phyloP scores from a whole-genome alignment of 1,139 yeast genomes.

The Nakaseomyces nivariensis region DNA sequence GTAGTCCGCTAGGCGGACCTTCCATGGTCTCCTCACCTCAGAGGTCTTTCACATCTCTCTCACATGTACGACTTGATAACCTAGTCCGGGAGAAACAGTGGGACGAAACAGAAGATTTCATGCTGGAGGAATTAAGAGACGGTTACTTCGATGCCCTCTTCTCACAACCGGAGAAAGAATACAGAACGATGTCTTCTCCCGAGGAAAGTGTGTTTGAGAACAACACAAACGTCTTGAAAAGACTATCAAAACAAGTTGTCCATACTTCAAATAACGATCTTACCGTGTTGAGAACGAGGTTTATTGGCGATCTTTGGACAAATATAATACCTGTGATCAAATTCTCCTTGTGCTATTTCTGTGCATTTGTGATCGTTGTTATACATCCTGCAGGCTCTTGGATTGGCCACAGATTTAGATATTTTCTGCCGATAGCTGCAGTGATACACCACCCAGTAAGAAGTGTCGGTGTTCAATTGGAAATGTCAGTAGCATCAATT shows the following conservation, averaged over 20 bases:
- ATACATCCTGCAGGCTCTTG: slow-evolving; percentile 33
- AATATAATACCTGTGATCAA: slow-evolving; percentile 26
- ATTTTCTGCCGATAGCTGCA: slow-evolving; percentile 35
- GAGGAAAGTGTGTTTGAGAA: slow-evolving; percentile 11
- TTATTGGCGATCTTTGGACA: neutral
- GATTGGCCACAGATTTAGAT: slow-evolving; percentile 34
- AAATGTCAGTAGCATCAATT: slow-evolving; percentile 34
- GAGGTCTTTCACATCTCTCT: slow-evolving; percentile 26
- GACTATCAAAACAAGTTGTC: neutral
- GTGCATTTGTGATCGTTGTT: slow-evolving; percentile 34
- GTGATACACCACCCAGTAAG: slow-evolving; percentile 40
- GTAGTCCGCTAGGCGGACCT: neutral
- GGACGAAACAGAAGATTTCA: slow-evolving; percentile 29
- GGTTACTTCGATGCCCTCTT: slow-evolving; percentile 42
- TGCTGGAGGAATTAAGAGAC: slow-evolving; percentile 36
- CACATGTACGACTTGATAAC: slow-evolving; percentile 28
- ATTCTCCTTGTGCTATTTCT: slow-evolving; percentile 34
- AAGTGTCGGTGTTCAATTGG: slow-evolving; percentile 40
- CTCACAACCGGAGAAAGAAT: slow-evolving; percentile 26
- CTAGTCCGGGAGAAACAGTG: slow-evolving; percentile 24
- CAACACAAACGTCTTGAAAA: slow-evolving; percentile 3
- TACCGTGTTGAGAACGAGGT: neutral
- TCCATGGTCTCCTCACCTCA: slow-evolving; percentile 8
- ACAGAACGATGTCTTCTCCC: neutral
- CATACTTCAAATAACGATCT: neutral